phyloP scores from a whole-genome alignment of 257 asterid species.

The Solanum okadae region DNA sequence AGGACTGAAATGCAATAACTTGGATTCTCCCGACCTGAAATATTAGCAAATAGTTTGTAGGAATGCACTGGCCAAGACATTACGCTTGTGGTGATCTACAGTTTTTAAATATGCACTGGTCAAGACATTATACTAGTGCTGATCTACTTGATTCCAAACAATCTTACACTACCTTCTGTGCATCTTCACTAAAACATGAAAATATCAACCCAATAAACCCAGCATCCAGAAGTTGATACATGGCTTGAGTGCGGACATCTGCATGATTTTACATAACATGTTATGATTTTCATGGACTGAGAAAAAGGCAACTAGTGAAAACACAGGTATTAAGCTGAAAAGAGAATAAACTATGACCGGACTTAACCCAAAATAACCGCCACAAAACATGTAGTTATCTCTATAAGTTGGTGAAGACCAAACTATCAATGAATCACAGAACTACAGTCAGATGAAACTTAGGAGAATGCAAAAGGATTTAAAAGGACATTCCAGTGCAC shows the following conservation, averaged over 20 bases:
- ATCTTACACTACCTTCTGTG: conserved; percentile 60
- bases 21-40: conserved; percentile 94
- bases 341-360: background rate
- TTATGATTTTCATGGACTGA: background rate
- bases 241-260: conserved; percentile 97
- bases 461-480: background rate
- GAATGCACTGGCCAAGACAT: background rate
- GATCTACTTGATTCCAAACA: background rate
- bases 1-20: conserved; percentile 89
- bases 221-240: conserved; percentile 97
- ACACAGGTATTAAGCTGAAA: background rate
- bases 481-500: background rate
- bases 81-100: background rate
- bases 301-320: background rate
- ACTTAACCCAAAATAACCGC: background rate
- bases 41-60: background rate
- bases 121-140: background rate
- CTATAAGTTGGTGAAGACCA: background rate
- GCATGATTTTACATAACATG: conserved; percentile 11
- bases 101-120: background rate
- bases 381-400: background rate
- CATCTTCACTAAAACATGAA: conserved; percentile 98
- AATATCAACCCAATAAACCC: conserved; percentile 96
- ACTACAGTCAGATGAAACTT: background rate
- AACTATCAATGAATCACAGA: background rate